A percentile compares a stretch with the other conserved stretches of the same genome.
Conservation (phyloP, 495 filamentous ascomycete species). For the Penicillium crystallinum region DNA sequence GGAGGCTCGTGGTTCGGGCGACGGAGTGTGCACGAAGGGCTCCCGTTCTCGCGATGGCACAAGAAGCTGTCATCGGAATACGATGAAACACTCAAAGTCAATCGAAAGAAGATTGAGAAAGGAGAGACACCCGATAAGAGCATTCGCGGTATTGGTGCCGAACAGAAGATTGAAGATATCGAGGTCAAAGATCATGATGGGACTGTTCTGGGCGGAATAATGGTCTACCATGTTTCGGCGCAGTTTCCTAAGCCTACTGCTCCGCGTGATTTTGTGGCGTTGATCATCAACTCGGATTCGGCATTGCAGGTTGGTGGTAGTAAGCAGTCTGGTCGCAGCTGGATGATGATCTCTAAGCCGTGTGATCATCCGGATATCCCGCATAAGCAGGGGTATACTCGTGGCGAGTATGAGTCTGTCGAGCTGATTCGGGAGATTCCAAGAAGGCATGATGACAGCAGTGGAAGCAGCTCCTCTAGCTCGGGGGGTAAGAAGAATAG, state of each 20-base stretch:
- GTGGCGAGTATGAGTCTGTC: constrained; percentile 86
- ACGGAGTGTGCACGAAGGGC: constrained; percentile 71
- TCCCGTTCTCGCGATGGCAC: constrained; percentile 65
- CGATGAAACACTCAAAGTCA: constrained; percentile 52
- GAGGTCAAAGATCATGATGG: constrained; percentile 43
- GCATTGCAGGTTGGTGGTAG: constrained; percentile 21
- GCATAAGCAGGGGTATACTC: constrained; percentile 62
- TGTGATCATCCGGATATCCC: constrained; percentile 69
- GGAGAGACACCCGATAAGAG: constrained; percentile 42
- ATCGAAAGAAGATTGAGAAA: constrained; percentile 49
- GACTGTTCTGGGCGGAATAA: constrained; percentile 36
- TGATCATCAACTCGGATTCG: constrained; percentile 56
- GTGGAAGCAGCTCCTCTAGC: constrained; percentile 1
- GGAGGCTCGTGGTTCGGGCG: constrained; percentile 87
- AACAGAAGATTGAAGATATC: constrained; percentile 60
- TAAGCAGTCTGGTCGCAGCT: constrained; percentile 49
- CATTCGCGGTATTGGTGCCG: constrained; percentile 79
- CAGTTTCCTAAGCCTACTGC: constrained; percentile 87
- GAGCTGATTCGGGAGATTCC: constrained; percentile 86
- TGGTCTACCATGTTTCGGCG: constrained; percentile 78
- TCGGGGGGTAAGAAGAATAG: constrained; percentile 1
- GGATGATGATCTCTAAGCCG: constrained; percentile 82
- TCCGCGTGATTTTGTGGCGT: constrained; percentile 78
- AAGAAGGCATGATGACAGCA: constrained; percentile 3
- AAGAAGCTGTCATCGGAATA: constrained; percentile 44